These are phyloP conservation scores for Pestalotiopsis sp. DNA, from an alignment of 2,329 filamentous ascomycete species.

Conservation along the genomic window DNA sequence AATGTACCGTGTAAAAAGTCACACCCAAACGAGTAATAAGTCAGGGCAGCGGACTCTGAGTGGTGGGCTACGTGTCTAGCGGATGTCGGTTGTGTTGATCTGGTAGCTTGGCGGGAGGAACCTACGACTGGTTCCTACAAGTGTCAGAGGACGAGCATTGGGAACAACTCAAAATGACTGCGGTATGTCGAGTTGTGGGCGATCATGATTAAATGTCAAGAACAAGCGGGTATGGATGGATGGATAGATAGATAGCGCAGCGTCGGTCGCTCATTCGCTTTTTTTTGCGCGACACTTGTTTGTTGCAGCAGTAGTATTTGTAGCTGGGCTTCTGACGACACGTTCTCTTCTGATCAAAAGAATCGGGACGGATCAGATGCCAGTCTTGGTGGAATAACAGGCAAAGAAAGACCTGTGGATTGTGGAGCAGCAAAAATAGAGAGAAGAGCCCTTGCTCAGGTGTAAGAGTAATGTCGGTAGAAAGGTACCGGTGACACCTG, in stretches of 20 bases:
- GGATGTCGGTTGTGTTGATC: neutral
- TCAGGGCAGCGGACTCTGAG: neutral
- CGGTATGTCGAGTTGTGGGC: constrained; percentile 24
- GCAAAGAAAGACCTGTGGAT: neutral
- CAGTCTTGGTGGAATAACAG: neutral
- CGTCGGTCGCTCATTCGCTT: neutral
- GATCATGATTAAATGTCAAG: constrained; percentile 28
- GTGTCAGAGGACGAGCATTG: constrained; percentile 33
- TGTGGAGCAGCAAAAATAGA: constrained; percentile 1
- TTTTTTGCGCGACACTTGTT: neutral
- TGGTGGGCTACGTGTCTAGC: neutral
- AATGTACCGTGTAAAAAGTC: neutral
- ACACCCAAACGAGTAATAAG: neutral
- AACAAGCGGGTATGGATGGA: neutral
- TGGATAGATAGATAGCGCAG: neutral
- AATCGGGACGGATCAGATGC: constrained; percentile 3
- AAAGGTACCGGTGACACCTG: neutral
- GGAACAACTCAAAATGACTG: constrained; percentile 25
- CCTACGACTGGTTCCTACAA: constrained; percentile 34
- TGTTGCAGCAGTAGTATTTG: neutral
- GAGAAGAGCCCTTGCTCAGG: neutral
- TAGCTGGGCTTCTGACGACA: constrained; percentile 3
- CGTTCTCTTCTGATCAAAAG: neutral
- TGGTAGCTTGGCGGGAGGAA: constrained; percentile 24
- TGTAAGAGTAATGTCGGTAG: neutral